Base-by-base conservation (phyloP, 768 basidiomycete genomes). In the Lactarius hengduanensis region DNA sequence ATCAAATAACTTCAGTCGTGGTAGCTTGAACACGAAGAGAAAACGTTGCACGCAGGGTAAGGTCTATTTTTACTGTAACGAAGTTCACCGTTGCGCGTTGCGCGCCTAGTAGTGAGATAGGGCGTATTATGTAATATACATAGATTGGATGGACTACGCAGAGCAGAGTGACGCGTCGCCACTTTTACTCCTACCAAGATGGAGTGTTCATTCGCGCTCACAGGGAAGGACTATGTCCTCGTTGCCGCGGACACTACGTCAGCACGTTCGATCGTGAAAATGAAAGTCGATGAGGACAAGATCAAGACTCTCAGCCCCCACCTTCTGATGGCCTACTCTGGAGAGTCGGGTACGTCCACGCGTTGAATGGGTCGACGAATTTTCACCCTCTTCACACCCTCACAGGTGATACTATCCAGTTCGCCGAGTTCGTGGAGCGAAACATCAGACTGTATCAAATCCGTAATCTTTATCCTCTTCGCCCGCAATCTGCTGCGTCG, bases 241-340 rank as follows among this genome's bases (percentile, higher is more conserved):
- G 79, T 99, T 72, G 94, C 96, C 2, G 88, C 95, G 11, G 96
- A 98, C 78, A 94, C 90, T 9, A 92, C 88, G 16, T 87, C 94
- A 9, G 87, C 90, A 4, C 84, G 93, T 71, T 97, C 94, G 38
- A 93, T 99, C 78, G 89, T 98, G 75, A 96, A 95, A 80, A 97
- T 98, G 94, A 97, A 98, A 81, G 76, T 83, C 43, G 94, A 97
- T 78, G 92, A 93, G 79, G 96, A 98, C 83, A 98, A 98, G 81
- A 93, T 96, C 82, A 94, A 95, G 78, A 82, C 84, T 28, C 83
- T 99, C 53, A 89, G 92, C 68, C 88, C 94, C 30, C 93, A 97
- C 77, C 80, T 98, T 40, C 84, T 96, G 74, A 96, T 99, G 94
- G 88, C 94, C 0, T 94, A 89, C 77, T 92, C 92, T 69, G 96